A percentile compares a stretch with the other conserved stretches of the same genome.
These are phyloP conservation scores for Candida sanyiensis DNA, from an alignment of 805 yeast genomes.

Conservation along the genomic window DNA sequence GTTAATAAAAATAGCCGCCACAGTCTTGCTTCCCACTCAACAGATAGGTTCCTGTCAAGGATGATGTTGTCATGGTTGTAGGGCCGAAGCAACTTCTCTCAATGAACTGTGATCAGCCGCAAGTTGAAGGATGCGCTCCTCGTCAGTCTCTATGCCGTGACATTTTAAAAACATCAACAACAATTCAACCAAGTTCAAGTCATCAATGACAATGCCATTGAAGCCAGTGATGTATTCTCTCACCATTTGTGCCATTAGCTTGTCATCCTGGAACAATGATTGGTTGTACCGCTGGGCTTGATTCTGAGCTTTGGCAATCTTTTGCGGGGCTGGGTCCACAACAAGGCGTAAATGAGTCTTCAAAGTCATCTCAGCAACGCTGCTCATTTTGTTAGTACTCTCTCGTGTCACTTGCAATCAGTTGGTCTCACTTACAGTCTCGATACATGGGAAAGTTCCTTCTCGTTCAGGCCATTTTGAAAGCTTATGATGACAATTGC, in stretches of 20 bases:
- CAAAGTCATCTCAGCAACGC: background rate
- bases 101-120: slow-evolving; percentile 2
- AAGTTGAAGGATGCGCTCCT: slow-evolving; percentile 5
- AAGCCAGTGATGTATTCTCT: background rate
- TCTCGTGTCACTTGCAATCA: too few relatives aligned
- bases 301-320: background rate
- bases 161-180: slow-evolving; percentile 7
- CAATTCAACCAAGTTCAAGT: slow-evolving; percentile 4
- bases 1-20: background rate
- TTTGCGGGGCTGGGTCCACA: background rate
- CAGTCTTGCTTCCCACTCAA: too few relatives aligned
- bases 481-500: slow-evolving; percentile 1
- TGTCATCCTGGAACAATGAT: slow-evolving; percentile 7
- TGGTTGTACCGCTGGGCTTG: slow-evolving; percentile 1
- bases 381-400: background rate
- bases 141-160: slow-evolving; percentile 4
- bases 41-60: too few relatives aligned
- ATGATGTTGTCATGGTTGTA: background rate
- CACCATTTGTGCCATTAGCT: slow-evolving; percentile 7
- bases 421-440: slow-evolving; percentile 3
- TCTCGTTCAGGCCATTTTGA: background rate
- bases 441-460: background rate
- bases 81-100: background rate
- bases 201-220: background rate
- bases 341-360: background rate